Evolutionary conservation across 176 grass and related monocot species (phyloP).

Genomic region (Urochloa ruziziensis): DNA sequence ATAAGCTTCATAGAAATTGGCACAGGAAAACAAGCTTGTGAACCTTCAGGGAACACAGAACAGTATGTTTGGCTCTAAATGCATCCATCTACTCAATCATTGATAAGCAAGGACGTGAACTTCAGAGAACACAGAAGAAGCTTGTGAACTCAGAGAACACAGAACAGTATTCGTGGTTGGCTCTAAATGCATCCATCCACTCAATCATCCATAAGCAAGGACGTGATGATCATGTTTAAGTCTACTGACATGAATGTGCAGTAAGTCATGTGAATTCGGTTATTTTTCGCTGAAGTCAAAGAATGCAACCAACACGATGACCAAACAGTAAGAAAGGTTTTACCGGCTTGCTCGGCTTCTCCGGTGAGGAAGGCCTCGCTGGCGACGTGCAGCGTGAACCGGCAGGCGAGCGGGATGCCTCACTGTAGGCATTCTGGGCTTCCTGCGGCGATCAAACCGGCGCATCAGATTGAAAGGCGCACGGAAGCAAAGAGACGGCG

Average conservation of each 20-base stretch:
- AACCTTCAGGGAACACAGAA: neutral
- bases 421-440: neutral
- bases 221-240: neutral
- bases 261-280: neutral
- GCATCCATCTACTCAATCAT: neutral
- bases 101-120: too few relatives aligned
- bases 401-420: constrained; percentile 15
- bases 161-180: neutral
- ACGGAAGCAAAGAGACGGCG: neutral
- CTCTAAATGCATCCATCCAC: neutral
- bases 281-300: neutral
- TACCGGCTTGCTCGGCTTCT: constrained; percentile 19
- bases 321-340: neutral
- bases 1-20: neutral
- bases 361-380: neutral
- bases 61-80: neutral
- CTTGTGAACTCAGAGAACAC: neutral
- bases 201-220: neutral
- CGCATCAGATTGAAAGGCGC: neutral
- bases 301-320: neutral
- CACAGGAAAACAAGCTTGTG: neutral
- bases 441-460: neutral
- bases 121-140: too few relatives aligned
- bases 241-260: neutral
- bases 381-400: neutral